Evolutionary conservation across 441 rosid species (phyloP), one percentile per base, ranked within the genome.

Genomic region (Dalechampia spathulata): DNA sequence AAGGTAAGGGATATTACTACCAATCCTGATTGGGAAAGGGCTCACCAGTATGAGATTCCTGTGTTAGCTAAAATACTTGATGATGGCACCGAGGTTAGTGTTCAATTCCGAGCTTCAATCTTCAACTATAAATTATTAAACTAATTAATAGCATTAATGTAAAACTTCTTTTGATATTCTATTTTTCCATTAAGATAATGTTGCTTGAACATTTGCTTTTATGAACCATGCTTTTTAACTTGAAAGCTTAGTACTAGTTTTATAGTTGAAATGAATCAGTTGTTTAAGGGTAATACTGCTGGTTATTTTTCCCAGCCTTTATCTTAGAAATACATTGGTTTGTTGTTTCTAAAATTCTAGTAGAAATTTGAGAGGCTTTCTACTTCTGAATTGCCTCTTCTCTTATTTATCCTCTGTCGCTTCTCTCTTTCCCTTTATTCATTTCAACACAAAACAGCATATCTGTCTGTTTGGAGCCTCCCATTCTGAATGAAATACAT

Each of bases 21-120:
- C 64, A 80, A 84, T 63, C 94, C 94, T 2, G 84, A 81, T 22
- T 84, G 95, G 95, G 94, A 92, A 66, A 80, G 39, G 52, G 84
- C 91, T 61, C 88, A 79, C 72, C 89, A 86, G 63, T 88, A 75
- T 65, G 94, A 86, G 76, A 84, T 92, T 37, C 95, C 94, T 14
- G 85, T 92, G 38, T 64, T 88, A 58, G 91, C 90, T 44, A 84
- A 72, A 82, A 68, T 80, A 30, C 80, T 75, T 14, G 60, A 78
- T 55, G 88, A 84, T 76, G 95, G 87, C 25, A 69, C 80, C 30
- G 88, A 83, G 88, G 95, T 86, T 4, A 43, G 78, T 49, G 13
- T 52, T 28, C 6, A 19, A 20, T 37, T 56, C 10, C 22, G 19
- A 32, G 43, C 42, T 51, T 21, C 41, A 17, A 6, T 53, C 52